Percentiles rank a stretch among this genome's conserved stretches.
phyloP scores from a whole-genome alignment of 495 filamentous ascomycete genomes.

The Aspergillus bertholletiae region DNA sequence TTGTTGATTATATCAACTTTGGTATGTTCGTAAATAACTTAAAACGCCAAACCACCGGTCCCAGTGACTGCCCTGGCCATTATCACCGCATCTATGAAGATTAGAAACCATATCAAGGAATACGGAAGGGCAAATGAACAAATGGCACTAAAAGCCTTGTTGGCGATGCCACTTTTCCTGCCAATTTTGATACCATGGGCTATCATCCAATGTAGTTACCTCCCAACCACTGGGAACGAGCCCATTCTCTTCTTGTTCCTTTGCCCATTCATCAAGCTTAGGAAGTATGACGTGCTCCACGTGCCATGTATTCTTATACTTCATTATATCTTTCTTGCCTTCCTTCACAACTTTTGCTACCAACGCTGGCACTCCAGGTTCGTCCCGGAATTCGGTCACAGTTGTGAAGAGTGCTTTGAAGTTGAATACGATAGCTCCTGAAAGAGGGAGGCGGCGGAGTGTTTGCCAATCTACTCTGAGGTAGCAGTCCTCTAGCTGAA shows the following conservation, averaged over 20 bases:
- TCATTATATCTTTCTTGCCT: slow-evolving; percentile 71
- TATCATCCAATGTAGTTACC: slow-evolving; percentile 72
- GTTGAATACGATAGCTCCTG: slow-evolving; percentile 77
- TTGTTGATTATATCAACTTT: background rate
- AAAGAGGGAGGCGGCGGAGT: slow-evolving; percentile 74
- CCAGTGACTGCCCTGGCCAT: too few relatives aligned
- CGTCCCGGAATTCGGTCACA: slow-evolving; percentile 65
- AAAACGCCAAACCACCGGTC: too few relatives aligned
- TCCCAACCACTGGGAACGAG: slow-evolving; percentile 64
- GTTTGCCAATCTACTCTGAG: slow-evolving; percentile 95
- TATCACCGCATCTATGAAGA: too few relatives aligned
- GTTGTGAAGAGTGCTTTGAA: slow-evolving; percentile 90
- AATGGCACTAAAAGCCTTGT: slow-evolving; percentile 59
- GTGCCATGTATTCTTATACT: slow-evolving; percentile 86
- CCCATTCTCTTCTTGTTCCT: slow-evolving; percentile 67
- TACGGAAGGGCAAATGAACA: background rate
- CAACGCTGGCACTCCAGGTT: slow-evolving; percentile 70
- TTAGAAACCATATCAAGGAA: too few relatives aligned
- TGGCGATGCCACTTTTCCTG: slow-evolving; percentile 75
- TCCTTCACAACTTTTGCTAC: slow-evolving; percentile 64
- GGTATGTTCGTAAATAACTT: background rate
- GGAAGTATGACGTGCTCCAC: slow-evolving; percentile 74
- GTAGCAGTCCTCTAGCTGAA: slow-evolving; percentile 58
- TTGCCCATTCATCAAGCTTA: slow-evolving; percentile 60
- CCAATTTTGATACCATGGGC: slow-evolving; percentile 81